Evolutionary conservation across 805 yeast species (phyloP).

Genomic region (Teunomyces atbi): DNA sequence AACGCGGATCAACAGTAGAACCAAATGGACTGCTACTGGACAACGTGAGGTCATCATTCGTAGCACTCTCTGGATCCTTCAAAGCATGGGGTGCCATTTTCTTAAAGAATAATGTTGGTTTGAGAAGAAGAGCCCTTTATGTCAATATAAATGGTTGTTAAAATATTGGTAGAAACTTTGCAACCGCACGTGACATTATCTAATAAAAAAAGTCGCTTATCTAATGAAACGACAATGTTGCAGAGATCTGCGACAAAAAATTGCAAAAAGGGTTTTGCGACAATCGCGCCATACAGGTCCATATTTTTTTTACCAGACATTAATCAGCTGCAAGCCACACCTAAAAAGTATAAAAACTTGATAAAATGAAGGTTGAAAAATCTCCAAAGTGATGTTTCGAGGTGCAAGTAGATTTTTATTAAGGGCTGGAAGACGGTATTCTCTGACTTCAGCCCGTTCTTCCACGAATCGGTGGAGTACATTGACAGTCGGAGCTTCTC

Average conservation of each 20-base stretch:
- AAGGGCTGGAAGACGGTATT: neutral
- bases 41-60: neutral
- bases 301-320: neutral
- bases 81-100: slow-evolving; percentile 8
- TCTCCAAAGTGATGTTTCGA: neutral
- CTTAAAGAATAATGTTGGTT: neutral
- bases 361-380: too few relatives aligned
- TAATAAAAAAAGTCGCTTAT: neutral
- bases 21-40: slow-evolving; percentile 54
- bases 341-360: neutral
- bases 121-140: neutral
- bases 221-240: neutral
- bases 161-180: neutral
- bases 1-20: slow-evolving; percentile 53
- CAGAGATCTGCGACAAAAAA: neutral
- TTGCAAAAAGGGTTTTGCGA: neutral
- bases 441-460: neutral
- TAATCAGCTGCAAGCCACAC: slow-evolving; percentile 1
- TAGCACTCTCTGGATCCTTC: neutral
- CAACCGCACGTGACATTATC: slow-evolving; percentile 5
- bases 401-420: neutral
- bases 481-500: neutral
- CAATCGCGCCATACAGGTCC: slow-evolving; percentile 2
- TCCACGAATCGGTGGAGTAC: neutral
- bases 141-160: slow-evolving; percentile 1